Evolutionary conservation across 225 moss, liverwort and hornwort species (phyloP), one percentile per base, ranked within the genome.

Genomic region (Lunularia cruciata): DNA sequence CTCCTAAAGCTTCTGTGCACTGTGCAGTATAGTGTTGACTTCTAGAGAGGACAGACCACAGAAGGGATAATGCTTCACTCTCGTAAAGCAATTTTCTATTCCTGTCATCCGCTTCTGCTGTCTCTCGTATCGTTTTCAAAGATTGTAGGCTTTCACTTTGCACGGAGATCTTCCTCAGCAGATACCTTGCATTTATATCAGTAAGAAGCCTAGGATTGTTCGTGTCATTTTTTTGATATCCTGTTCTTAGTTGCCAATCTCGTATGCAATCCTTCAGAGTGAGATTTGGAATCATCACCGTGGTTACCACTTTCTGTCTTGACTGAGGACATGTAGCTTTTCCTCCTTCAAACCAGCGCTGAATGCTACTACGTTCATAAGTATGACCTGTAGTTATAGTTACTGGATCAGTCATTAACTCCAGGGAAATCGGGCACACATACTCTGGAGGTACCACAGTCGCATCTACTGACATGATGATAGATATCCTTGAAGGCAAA

Each of bases 321-420:
- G 90, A 87, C 18, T 83, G 73, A 2, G 94, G 94, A 42, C 94
- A 90, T 13, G 84, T 89, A 20, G 76, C 79, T 71, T 89, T 84
- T 26, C 94, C 90, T 15, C 63, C 65, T 47, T 63, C 74, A 6
- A 90, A 76, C 90, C 94, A 90, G 32, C 72, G 71, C 81, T 89
- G 86, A 18, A 90, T 89, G 57, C 87, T 89, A 47, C 13, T 69
- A 6, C 94, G 74, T 58, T 91, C 94, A 62, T 87, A 94, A 19
- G 84, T 89, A 83, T 85, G 88, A 28, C 94, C 90, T 58, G 94
- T 87, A 75, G 83, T 73, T 56, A 94, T 42, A 12, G 81, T 90
- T 62, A 94, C 94, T 0, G 94, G 90, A 68, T 94, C 94, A 28
- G 76, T 78, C 94, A 94, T 94, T 42, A 89, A 70, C 63, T 94